These are phyloP conservation scores for Phytophthora uliginosa DNA, from an alignment of 352 stramenopile species.

Conservation along the genomic window DNA sequence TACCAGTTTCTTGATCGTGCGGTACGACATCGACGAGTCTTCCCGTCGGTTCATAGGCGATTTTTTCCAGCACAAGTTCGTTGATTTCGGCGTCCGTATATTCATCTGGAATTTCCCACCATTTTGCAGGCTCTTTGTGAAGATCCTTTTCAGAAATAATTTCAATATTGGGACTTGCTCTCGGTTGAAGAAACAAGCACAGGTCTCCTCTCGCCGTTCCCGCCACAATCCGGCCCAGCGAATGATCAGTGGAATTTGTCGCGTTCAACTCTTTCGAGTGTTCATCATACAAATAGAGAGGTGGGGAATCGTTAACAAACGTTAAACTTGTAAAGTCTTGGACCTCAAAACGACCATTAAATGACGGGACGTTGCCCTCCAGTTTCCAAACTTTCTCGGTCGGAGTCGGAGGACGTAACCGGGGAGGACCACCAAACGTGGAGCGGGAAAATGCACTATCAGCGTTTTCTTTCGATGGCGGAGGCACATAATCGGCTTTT, in stretches of 20 bases:
- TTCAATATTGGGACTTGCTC: slow-evolving; percentile 46
- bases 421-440: slow-evolving; percentile 62
- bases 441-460: slow-evolving; percentile 74
- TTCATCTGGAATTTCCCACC: slow-evolving; percentile 81
- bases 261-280: slow-evolving; percentile 52
- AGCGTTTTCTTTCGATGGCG: slow-evolving; percentile 54
- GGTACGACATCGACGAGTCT: slow-evolving; percentile 72
- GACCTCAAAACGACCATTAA: slow-evolving; percentile 71
- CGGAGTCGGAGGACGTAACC: slow-evolving; percentile 58
- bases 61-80: slow-evolving; percentile 67
- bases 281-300: slow-evolving; percentile 69
- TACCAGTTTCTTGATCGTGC: slow-evolving; percentile 71
- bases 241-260: slow-evolving; percentile 60
- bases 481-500: slow-evolving; percentile 58
- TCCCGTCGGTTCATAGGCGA: slow-evolving; percentile 65
- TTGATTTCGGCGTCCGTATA: slow-evolving; percentile 74
- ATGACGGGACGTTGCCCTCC: slow-evolving; percentile 77
- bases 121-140: slow-evolving; percentile 66
- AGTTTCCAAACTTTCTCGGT: slow-evolving; percentile 80
- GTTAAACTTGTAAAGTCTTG: slow-evolving; percentile 78
- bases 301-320: slow-evolving; percentile 78
- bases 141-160: slow-evolving; percentile 37
- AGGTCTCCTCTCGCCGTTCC: slow-evolving; percentile 74
- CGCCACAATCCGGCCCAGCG: slow-evolving; percentile 66
- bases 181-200: slow-evolving; percentile 76